Evolutionary conservation across 2,329 filamentous ascomycete species (phyloP), one percentile per base, ranked within the genome.

Genomic region (Cryphonectria naterciae): DNA sequence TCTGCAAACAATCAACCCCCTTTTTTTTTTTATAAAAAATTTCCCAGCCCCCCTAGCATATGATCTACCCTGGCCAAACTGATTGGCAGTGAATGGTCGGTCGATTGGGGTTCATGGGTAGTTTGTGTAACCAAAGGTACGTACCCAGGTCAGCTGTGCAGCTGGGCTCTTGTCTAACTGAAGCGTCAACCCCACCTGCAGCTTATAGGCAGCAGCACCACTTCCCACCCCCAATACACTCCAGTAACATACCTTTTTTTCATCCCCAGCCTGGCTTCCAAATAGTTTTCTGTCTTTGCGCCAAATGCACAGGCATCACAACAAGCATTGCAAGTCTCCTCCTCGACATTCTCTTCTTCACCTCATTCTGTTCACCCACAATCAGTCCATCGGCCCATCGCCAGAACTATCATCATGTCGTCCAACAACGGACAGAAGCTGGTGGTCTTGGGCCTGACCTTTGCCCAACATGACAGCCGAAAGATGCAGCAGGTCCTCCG

Each of bases 401-500:
- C 25, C 52, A 56, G 25, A 61, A 37, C 7, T 32, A 32, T 32
- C 39, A 46, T 3, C 58, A 72, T 72, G 71, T 56, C 71, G 0
- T 70, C 39, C 39, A 71, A 71, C 69, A 60, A 71, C 13, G 71
- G 71, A 2, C 64, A 70, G 46, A 70, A 72, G 68, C 69, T 71
- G n/a, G 28, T 72, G 54, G 71, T 72, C 66, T 70, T 72, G 32
- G 71, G 71, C 56, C 69, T 72, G 19, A 28, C 62, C 25, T 72
- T 71, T 58, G 66, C 63, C 32, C 68, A 72, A 32, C 71, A 72
- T 13, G 71, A 72, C 62, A 72, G 41, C 25, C 71, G 71, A 56
- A 72, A 64, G 56, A 71, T 72, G 69, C 71, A 72, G 37, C 71
- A 71, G 58, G 56, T 72, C 61, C 66, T 72, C 6, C 62, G 71